Conservation (phyloP, 2,329 filamentous ascomycete genomes). For the Aureobasidium melanogenum region DNA sequence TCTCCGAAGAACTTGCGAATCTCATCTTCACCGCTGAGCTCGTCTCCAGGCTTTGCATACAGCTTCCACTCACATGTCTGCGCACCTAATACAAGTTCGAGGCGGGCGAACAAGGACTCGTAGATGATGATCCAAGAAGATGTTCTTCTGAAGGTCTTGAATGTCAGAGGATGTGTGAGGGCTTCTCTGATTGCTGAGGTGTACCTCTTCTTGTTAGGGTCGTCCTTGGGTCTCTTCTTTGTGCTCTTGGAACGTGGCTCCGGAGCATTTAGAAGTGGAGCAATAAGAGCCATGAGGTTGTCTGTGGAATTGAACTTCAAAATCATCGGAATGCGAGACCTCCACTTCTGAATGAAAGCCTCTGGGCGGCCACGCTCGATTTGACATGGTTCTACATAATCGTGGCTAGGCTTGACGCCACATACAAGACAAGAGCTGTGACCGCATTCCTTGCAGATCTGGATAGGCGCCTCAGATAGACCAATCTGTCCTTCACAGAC, state of each 20-base stretch:
- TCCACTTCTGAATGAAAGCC: conserved; percentile 37
- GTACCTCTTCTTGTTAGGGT: conserved; percentile 22
- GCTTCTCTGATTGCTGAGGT: conserved; percentile 24
- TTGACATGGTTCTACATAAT: conserved; percentile 24
- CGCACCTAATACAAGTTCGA: conserved; percentile 29
- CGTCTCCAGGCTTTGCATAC: conserved; percentile 18
- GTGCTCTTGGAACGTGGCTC: background rate
- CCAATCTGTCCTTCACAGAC: conserved; percentile 45
- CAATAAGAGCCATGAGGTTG: background rate
- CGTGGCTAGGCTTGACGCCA: conserved; percentile 45
- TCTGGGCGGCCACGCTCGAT: conserved; percentile 30
- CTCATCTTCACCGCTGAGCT: conserved; percentile 10
- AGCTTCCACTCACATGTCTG: conserved; percentile 22
- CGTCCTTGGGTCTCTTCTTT: background rate
- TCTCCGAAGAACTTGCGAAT: conserved; percentile 19
- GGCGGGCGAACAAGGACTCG: conserved; percentile 25
- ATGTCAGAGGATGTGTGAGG: conserved; percentile 27
- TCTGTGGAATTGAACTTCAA: conserved; percentile 12
- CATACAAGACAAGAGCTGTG: conserved; percentile 49
- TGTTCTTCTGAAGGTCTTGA: conserved; percentile 24
- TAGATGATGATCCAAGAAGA: conserved; percentile 36
- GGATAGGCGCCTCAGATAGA: conserved; percentile 32
- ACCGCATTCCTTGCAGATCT: conserved; percentile 42
- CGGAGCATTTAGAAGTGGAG: background rate
- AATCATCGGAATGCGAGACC: conserved; percentile 32